phyloP scores from a whole-genome alignment of 2,329 filamentous ascomycete genomes.

The Beauveria asiatica region DNA sequence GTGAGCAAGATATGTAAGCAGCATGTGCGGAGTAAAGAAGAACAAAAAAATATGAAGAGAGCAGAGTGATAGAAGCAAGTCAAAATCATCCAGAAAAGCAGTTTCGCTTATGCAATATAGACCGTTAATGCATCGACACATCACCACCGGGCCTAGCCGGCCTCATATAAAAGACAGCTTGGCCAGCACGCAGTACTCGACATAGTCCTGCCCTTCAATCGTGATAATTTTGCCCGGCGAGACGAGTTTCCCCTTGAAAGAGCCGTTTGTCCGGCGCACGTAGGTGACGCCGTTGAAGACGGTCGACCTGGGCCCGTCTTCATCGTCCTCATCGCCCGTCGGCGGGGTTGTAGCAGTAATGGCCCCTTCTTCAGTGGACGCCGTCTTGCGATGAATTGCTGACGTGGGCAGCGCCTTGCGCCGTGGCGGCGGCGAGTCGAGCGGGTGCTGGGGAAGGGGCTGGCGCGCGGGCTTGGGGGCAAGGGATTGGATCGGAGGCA shows the following conservation, averaged over 20 bases:
- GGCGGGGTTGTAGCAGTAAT: background rate
- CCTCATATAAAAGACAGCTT: constrained; percentile 6
- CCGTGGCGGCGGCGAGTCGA: background rate
- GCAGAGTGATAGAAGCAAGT: background rate
- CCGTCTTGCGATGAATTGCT: background rate
- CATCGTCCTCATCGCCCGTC: constrained; percentile 1
- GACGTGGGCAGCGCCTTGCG: constrained; percentile 4
- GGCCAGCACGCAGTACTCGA: constrained; percentile 10
- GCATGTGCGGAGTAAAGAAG: background rate
- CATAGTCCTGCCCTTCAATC: constrained; percentile 11
- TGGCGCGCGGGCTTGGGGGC: background rate
- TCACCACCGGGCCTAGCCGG: background rate
- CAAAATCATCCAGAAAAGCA: background rate
- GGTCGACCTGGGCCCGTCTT: background rate
- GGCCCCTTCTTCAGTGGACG: background rate
- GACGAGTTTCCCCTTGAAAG: constrained; percentile 5
- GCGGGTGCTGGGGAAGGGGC: constrained; percentile 1
- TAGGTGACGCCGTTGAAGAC: constrained; percentile 5
- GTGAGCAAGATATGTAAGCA: background rate
- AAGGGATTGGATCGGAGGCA: constrained; percentile 1
- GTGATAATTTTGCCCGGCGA: constrained; percentile 12
- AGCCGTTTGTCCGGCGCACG: constrained; percentile 2
- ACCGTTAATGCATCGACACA: constrained; percentile 1
- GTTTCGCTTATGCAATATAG: constrained; percentile 9
- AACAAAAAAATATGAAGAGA: background rate